Base-by-base conservation (phyloP, 2,329 filamentous ascomycete species). In the Polytolypa hystricis region DNA sequence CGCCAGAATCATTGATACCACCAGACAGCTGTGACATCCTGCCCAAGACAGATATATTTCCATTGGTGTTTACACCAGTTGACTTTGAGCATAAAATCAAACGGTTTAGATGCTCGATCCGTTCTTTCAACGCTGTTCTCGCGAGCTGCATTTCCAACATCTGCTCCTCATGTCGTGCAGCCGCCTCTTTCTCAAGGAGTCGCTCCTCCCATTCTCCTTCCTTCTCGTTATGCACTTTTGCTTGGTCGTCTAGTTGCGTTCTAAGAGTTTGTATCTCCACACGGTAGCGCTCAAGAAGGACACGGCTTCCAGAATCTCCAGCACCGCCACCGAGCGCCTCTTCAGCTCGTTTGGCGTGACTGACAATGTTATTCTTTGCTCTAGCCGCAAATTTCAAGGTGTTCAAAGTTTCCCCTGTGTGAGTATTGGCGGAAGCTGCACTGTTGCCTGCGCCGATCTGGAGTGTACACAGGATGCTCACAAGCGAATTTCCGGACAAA, bases 111-210 rank as follows among this genome's bases (percentile, higher is more conserved):
- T 98, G 91, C 56, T 95, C 87, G 50, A 98, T 98, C 19, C 91
- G 80, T 65, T 98, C 91, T 58, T 96, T 98, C 37, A 98, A 66
- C 0, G 91, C 91, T 1, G 91, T 98, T 28, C 91, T 78, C 20
- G 91, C 91, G 31, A 98, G 73, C 57, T 98, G 91, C 84, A 98
- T 96, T 61, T 98, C 91, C 37, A 98, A 70, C 73, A 98, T 89
- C 59, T 98, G 91, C 64, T 96, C 91, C 55, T 95, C 87, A 48
- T 95, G 91, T 26, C 86, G 77, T 47, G 84, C 75, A 47, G 86
- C 79, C 5, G 83, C 82, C 60, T 95, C 84, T 48, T 81, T 76
- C 56, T 91, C 77, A 33, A 78, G 74, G 41, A 81, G 73, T 34
- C 72, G 74, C 16, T 67, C 62, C 39, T 69, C 71, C 7, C 21